phyloP scores from a whole-genome alignment of 2,329 filamentous ascomycete species.

The Diaporthe citriasiana region DNA sequence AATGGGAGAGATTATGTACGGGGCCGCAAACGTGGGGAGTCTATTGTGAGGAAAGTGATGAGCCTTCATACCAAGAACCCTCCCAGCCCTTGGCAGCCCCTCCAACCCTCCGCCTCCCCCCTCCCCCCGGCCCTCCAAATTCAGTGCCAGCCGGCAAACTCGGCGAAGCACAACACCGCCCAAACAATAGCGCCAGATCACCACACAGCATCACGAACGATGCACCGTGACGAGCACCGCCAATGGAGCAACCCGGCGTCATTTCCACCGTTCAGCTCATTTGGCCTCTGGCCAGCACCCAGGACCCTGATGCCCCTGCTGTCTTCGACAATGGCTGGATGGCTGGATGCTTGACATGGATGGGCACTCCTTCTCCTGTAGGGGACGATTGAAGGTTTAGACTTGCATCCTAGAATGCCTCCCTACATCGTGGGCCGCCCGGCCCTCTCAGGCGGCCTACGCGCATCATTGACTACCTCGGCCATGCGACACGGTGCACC shows the following conservation, averaged over 20 bases:
- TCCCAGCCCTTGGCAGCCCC: neutral
- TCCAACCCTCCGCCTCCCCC: too few relatives aligned
- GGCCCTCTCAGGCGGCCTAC: constrained; percentile 3
- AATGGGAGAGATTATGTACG: constrained; percentile 24
- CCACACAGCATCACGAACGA: constrained; percentile 9
- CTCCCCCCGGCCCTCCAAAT: neutral
- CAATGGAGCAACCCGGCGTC: constrained; percentile 3
- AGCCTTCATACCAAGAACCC: neutral
- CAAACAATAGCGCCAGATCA: neutral
- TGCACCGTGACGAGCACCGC: neutral
- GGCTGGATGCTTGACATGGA: neutral
- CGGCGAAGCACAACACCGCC: neutral
- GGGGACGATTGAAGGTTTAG: constrained; percentile 24
- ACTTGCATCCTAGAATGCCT: constrained; percentile 24
- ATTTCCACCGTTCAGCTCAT: constrained; percentile 2
- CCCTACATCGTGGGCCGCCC: constrained; percentile 14
- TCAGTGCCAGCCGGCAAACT: constrained; percentile 10
- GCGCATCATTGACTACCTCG: constrained; percentile 7
- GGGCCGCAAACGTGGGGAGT: constrained; percentile 23
- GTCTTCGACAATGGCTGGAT: neutral
- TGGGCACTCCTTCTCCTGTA: constrained; percentile 12
- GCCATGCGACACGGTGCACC: neutral
- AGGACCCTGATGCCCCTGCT: neutral
- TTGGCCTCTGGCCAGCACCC: neutral
- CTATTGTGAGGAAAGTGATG: neutral